Conservation (phyloP, 345 rosid genomes). For the Dipteronia dyeriana region DNA sequence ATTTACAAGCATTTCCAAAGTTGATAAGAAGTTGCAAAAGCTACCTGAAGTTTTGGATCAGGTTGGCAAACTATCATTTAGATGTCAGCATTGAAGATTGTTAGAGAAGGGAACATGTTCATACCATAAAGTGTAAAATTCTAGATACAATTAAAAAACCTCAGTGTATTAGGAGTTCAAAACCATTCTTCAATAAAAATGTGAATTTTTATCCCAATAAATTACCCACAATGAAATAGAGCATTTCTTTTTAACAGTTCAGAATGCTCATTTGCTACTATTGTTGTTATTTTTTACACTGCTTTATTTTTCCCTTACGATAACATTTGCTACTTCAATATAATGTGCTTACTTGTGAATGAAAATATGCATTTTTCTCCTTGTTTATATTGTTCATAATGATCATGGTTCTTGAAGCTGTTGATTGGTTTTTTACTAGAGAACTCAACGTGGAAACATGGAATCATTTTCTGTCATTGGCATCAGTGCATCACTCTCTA, state of each 20-base stretch:
- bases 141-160: slow-evolving; percentile 24
- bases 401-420: background rate
- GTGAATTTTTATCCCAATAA: background rate
- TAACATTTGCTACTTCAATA: background rate
- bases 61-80: slow-evolving; percentile 22
- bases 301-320: background rate
- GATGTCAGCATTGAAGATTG: slow-evolving; percentile 11
- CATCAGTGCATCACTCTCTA: background rate
- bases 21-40: slow-evolving; percentile 29
- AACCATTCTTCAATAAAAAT: slow-evolving; percentile 26
- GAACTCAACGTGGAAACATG: background rate
- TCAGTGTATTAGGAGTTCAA: slow-evolving; percentile 16
- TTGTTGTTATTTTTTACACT: background rate
- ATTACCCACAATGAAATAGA: slow-evolving; percentile 26
- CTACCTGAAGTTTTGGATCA: slow-evolving; percentile 19
- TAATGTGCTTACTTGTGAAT: background rate
- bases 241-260: background rate
- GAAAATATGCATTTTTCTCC: background rate
- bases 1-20: slow-evolving; percentile 10
- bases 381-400: background rate
- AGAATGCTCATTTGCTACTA: background rate
- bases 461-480: background rate
- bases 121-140: slow-evolving; percentile 26
- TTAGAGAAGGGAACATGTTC: slow-evolving; percentile 22
- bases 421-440: background rate